phyloP scores from a whole-genome alignment of 2,329 filamentous ascomycete species.

The Fusarium nisikadoi region DNA sequence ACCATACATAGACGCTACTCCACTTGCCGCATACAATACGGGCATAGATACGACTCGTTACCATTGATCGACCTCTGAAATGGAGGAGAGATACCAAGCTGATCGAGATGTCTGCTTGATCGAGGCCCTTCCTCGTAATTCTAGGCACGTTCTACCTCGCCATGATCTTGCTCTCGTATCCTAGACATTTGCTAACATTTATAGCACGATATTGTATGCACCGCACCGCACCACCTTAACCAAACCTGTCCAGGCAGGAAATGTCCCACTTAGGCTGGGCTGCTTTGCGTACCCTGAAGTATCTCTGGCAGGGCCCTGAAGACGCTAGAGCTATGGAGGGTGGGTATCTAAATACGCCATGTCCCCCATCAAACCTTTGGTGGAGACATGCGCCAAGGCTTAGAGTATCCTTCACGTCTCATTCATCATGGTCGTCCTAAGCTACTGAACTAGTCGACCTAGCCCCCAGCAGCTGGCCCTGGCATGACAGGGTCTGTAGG shows the following conservation, averaged over 20 bases:
- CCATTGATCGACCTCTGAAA: neutral
- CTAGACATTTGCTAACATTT: conserved; percentile 18
- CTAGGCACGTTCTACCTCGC: neutral
- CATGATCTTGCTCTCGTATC: conserved; percentile 22
- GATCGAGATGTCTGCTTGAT: conserved; percentile 6
- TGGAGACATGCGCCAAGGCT: conserved; percentile 39
- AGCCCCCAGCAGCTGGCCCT: conserved; percentile 23
- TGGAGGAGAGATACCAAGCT: neutral
- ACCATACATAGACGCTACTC: conserved; percentile 37
- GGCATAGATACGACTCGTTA: conserved; percentile 8
- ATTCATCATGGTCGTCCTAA: conserved; percentile 33
- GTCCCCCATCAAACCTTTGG: conserved; percentile 34
- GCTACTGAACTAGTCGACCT: conserved; percentile 22
- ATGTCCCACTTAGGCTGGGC: conserved; percentile 34
- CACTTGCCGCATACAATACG: conserved; percentile 31
- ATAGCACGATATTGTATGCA: conserved; percentile 31
- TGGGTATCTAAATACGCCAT: conserved; percentile 26
- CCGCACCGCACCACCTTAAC: conserved; percentile 13
- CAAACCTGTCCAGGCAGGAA: conserved; percentile 26
- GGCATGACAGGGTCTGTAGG: conserved; percentile 30
- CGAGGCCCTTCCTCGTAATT: conserved; percentile 2
- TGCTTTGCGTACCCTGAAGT: conserved; percentile 39
- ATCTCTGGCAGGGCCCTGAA: conserved; percentile 36
- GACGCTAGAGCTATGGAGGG: conserved; percentile 41
- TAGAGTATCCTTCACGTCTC: conserved; percentile 32